A percentile compares a stretch with the other conserved stretches of the same genome.
Evolutionary conservation across 108 stramenopile genomes (phyloP).

Genomic region (Chaetoceros tenuissimus): DNA sequence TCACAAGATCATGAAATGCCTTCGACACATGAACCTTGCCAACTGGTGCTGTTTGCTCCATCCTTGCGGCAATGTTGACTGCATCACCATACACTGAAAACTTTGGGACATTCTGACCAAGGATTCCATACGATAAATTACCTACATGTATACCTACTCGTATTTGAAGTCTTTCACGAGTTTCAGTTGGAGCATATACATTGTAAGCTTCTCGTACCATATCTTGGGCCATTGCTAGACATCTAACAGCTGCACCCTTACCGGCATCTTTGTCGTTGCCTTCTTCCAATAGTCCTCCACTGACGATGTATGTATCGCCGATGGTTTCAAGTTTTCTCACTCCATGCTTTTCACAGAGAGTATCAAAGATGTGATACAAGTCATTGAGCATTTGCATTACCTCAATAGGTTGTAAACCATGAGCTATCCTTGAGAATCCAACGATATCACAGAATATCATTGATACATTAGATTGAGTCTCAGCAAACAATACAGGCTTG

Average conservation of each 20-base stretch:
- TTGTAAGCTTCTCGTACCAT: constrained; percentile 15
- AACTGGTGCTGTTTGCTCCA: constrained; percentile 29
- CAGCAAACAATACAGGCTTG: too few species aligned
- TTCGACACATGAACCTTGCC: constrained; percentile 20
- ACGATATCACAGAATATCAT: too few species aligned
- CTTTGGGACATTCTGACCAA: too few species aligned
- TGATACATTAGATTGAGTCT: too few species aligned
- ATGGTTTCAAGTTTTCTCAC: constrained; percentile 27
- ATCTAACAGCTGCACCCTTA: constrained; percentile 15
- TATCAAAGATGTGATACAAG: constrained; percentile 22
- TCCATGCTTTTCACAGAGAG: constrained; percentile 24
- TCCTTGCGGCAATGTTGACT: constrained; percentile 30
- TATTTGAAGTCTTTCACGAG: constrained; percentile 17
- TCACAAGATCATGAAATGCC: constrained; percentile 22
- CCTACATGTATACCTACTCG: constrained; percentile 35
- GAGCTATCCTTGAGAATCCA: constrained; percentile 21
- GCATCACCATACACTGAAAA: too few species aligned
- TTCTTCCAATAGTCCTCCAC: constrained; percentile 14
- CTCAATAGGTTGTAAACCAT: constrained; percentile 13
- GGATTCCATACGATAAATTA: constrained; percentile 25
- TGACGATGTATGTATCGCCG: constrained; percentile 30
- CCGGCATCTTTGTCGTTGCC: not conserved
- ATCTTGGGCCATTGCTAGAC: constrained; percentile 26
- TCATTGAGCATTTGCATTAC: constrained; percentile 29
- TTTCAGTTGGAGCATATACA: constrained; percentile 7